These are phyloP conservation scores for Sanghuangporus weigelae DNA, from an alignment of 1,284 basidiomycete genomes.

Conservation along the genomic window DNA sequence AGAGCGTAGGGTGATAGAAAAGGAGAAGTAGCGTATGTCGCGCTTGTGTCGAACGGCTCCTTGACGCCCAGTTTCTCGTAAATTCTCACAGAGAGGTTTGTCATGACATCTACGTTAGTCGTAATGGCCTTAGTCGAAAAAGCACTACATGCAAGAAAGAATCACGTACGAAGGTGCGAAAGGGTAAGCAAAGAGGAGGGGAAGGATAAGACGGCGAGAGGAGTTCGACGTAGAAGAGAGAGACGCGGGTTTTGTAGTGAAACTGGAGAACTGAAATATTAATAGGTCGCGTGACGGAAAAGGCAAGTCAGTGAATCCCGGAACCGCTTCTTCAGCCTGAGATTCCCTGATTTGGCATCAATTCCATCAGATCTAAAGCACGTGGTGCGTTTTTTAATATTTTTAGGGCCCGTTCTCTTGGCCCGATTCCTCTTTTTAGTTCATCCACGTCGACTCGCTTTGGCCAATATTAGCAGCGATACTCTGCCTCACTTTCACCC, in stretches of 20 bases:
- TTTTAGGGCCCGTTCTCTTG: neutral
- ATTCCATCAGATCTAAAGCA: neutral
- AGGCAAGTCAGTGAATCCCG: no score
- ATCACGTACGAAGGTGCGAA: neutral
- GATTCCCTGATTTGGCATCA: neutral
- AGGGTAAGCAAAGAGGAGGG: no score
- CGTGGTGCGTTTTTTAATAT: neutral
- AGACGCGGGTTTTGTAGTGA: neutral
- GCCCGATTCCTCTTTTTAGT: neutral
- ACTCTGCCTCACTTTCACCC: neutral
- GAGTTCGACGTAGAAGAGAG: neutral
- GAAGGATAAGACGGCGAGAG: neutral
- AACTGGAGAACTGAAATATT: no score
- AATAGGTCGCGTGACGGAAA: no score
- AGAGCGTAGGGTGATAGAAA: constrained; percentile 42
- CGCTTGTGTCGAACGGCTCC: constrained; percentile 47
- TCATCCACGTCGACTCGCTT: neutral
- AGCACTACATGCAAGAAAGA: neutral
- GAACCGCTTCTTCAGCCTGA: neutral
- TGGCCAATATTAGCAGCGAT: neutral
- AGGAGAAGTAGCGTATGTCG: constrained; percentile 55
- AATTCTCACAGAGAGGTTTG: neutral
- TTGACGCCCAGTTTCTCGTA: constrained; percentile 23
- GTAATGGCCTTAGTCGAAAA: neutral
- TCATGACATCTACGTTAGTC: constrained; percentile 3